Evolutionary conservation across 306 rosid genomes (phyloP).

Genomic region (Casuarina glauca): DNA sequence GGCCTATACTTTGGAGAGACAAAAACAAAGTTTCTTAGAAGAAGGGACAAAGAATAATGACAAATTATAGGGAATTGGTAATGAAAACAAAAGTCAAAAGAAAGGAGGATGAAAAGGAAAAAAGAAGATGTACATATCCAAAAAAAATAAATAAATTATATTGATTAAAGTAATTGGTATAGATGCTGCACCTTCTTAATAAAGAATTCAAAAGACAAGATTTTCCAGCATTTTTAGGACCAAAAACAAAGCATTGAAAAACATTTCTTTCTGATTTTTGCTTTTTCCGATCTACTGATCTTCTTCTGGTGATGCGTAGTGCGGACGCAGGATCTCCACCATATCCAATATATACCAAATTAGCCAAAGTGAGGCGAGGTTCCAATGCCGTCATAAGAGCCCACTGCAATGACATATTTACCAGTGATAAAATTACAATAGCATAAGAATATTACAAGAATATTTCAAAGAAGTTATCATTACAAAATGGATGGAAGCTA

Average conservation of each 20-base stretch:
- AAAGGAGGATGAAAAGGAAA: neutral
- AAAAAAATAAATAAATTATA: slow-evolving; percentile 19
- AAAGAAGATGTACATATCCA: slow-evolving; percentile 7
- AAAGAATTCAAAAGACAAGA: slow-evolving; percentile 78
- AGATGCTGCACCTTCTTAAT: slow-evolving; percentile 67
- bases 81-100: neutral
- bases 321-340: slow-evolving; percentile 82
- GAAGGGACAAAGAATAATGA: slow-evolving; percentile 19
- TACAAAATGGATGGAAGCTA: slow-evolving; percentile 1
- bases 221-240: slow-evolving; percentile 81
- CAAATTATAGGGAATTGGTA: slow-evolving; percentile 15
- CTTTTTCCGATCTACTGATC: slow-evolving; percentile 67
- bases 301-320: slow-evolving; percentile 71
- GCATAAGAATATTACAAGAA: slow-evolving; percentile 1
- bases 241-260: slow-evolving; percentile 90
- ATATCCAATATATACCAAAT: slow-evolving; percentile 87
- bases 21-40: slow-evolving; percentile 28
- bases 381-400: slow-evolving; percentile 83
- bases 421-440: neutral
- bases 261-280: slow-evolving; percentile 75
- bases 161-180: slow-evolving; percentile 26
- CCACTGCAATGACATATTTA: slow-evolving; percentile 66
- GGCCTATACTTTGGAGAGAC: slow-evolving; percentile 51
- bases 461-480: neutral
- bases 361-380: slow-evolving; percentile 71